Evolutionary conservation across 805 yeast genomes (phyloP).

Genomic region (Candida peoriensis): DNA sequence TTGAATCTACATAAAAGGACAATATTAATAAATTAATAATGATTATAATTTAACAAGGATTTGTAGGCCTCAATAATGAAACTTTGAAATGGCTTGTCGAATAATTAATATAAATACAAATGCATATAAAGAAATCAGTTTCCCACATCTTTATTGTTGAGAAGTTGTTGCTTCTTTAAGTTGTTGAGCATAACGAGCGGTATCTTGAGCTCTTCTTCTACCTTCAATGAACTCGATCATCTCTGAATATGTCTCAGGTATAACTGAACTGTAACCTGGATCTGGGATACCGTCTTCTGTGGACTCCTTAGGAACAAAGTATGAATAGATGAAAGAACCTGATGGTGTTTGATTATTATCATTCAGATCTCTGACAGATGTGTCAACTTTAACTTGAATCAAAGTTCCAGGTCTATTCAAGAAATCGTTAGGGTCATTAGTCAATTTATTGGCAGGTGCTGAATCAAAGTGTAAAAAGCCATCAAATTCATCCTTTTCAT

Average conservation of each 20-base stretch:
- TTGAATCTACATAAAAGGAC: too few relatives aligned
- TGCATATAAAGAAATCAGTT: too few relatives aligned
- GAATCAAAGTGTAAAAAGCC: constrained; percentile 44
- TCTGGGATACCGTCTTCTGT: constrained; percentile 24
- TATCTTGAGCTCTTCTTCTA: constrained; percentile 81
- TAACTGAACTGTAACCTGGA: constrained; percentile 68
- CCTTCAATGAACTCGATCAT: constrained; percentile 92
- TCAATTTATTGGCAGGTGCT: constrained; percentile 50
- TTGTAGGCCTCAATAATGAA: too few relatives aligned
- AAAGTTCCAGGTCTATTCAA: constrained; percentile 77
- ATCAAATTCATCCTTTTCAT: constrained; percentile 19
- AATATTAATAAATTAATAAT: too few relatives aligned
- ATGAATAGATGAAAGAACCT: constrained; percentile 86
- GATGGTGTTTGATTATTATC: constrained; percentile 60
- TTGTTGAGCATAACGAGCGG: constrained; percentile 60
- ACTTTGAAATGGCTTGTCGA: too few relatives aligned
- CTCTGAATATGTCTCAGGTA: constrained; percentile 85
- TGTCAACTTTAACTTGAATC: constrained; percentile 85
- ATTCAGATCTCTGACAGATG: constrained; percentile 66
- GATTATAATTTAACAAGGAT: too few relatives aligned
- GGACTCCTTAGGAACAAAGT: constrained; percentile 67
- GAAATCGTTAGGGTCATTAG: constrained; percentile 49
- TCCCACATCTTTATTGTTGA: too few relatives aligned
- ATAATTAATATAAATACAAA: too few relatives aligned
- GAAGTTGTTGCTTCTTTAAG: constrained; percentile 16